Conservation (phyloP, 345 rosid genomes). For the Reutealis trisperma region DNA sequence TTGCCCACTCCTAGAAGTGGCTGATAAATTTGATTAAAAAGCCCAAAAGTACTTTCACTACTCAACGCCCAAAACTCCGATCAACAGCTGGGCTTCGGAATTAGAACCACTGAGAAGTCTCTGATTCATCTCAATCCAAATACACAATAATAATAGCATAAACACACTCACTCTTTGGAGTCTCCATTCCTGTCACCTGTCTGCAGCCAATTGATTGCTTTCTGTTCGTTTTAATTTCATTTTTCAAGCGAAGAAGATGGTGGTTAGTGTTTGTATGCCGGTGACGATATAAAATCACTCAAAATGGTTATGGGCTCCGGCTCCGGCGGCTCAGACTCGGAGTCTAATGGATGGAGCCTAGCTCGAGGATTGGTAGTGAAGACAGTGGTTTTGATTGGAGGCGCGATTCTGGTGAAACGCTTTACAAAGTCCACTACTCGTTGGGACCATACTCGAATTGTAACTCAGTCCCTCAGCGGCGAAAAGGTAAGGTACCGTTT, state of each 20-base stretch:
- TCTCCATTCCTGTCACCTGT: background rate
- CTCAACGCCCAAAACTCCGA: too few species aligned
- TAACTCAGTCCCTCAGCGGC: constrained; percentile 74
- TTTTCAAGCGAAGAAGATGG: constrained; percentile 1
- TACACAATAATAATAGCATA: background rate
- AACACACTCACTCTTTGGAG: background rate
- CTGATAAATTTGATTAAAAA: background rate
- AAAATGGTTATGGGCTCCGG: constrained; percentile 27
- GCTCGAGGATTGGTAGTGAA: constrained; percentile 69
- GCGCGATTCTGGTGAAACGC: constrained; percentile 74
- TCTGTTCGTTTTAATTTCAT: background rate
- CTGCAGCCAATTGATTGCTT: background rate
- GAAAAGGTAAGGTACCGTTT: constrained; percentile 69
- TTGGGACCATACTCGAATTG: constrained; percentile 82
- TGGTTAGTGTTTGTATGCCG: constrained; percentile 15
- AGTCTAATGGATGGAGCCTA: constrained; percentile 70
- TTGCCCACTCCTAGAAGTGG: too few species aligned
- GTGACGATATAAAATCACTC: background rate
- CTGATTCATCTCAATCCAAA: background rate
- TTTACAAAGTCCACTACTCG: constrained; percentile 92
- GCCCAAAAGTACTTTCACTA: background rate
- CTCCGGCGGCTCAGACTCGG: constrained; percentile 34
- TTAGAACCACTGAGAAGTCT: background rate
- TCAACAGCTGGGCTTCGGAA: background rate
- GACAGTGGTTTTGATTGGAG: constrained; percentile 73